Conservation (phyloP, 2,329 filamentous ascomycete species). For the Botrytis galanthina region DNA sequence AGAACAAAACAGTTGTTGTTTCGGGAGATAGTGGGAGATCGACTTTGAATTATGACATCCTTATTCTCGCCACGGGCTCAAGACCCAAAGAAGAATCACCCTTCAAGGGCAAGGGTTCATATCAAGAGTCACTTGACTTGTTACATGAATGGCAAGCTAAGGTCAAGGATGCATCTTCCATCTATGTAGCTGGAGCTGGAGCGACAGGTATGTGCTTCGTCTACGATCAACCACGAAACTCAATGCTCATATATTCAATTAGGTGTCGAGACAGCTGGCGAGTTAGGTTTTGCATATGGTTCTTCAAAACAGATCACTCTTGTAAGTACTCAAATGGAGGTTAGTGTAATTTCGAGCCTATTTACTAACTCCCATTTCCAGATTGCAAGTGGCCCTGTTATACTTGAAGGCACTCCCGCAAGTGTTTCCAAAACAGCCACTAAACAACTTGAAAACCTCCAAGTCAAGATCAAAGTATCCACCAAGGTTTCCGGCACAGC, state of each 20-base stretch:
- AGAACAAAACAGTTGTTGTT: conserved; percentile 44
- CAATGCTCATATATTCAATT: neutral
- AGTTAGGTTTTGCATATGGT: conserved; percentile 38
- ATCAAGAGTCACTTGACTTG: conserved; percentile 34
- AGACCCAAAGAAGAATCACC: conserved; percentile 46
- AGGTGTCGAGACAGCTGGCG: conserved; percentile 38
- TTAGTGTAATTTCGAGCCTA: neutral
- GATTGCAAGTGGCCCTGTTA: conserved; percentile 37
- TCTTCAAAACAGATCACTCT: conserved; percentile 34
- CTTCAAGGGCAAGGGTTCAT: conserved; percentile 47
- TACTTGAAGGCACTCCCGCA: conserved; percentile 30
- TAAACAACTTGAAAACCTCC: conserved; percentile 49
- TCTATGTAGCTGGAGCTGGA: conserved; percentile 37
- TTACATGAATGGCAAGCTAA: conserved; percentile 28
- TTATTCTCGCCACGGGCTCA: conserved; percentile 55
- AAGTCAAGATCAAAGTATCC: conserved; percentile 49
- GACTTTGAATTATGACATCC: conserved; percentile 47
- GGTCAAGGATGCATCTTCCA: conserved; percentile 31
- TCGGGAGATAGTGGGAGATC: conserved; percentile 37
- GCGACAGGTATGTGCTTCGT: conserved; percentile 29
- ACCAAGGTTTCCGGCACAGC: conserved; percentile 44
- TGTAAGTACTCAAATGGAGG: conserved; percentile 35
- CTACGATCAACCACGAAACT: neutral
- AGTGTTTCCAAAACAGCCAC: conserved; percentile 34
- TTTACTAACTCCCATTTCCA: conserved; percentile 16